These are phyloP conservation scores for Hamiltosporidium magnivora DNA, from an alignment of 371 early-diverging fungal genomes.

Conservation along the genomic window DNA sequence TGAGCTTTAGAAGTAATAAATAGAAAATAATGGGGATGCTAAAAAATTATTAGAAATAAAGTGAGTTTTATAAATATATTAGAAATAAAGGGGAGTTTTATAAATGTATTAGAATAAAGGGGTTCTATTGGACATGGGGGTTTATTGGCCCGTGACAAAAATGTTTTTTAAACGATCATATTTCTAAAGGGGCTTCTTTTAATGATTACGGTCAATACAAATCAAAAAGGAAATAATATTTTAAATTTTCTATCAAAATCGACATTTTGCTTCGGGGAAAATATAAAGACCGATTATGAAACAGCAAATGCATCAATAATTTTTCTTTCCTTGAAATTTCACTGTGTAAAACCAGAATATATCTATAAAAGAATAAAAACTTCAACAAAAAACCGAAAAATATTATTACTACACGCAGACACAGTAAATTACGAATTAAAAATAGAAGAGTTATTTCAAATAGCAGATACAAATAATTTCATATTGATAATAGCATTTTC, in stretches of 20 bases:
- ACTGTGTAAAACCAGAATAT: constrained; percentile 45
- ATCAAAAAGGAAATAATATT: constrained; percentile 40
- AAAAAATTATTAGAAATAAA: no score
- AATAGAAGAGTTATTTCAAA: constrained; percentile 29
- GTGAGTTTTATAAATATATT: no score
- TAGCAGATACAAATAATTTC: not conserved
- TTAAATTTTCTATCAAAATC: constrained; percentile 29
- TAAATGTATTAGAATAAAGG: no score
- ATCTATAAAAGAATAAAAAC: constrained; percentile 38
- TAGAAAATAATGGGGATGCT: no score
- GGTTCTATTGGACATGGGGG: no score
- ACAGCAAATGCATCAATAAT: constrained; percentile 22
- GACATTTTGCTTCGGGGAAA: constrained; percentile 24
- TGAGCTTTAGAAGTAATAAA: no score
- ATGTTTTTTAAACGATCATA: no score
- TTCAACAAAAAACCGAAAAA: constrained; percentile 16
- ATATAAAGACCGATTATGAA: constrained; percentile 40
- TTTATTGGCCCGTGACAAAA: no score
- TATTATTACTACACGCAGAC: constrained; percentile 36
- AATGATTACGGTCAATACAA: constrained; percentile 38
- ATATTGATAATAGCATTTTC: constrained; percentile 32
- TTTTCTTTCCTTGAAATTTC: constrained; percentile 48
- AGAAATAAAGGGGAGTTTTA: no score
- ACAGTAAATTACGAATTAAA: constrained; percentile 17
- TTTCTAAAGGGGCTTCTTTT: not conserved